Base-by-base conservation (phyloP, 768 basidiomycete genomes). In the Mycena haematopus region DNA sequence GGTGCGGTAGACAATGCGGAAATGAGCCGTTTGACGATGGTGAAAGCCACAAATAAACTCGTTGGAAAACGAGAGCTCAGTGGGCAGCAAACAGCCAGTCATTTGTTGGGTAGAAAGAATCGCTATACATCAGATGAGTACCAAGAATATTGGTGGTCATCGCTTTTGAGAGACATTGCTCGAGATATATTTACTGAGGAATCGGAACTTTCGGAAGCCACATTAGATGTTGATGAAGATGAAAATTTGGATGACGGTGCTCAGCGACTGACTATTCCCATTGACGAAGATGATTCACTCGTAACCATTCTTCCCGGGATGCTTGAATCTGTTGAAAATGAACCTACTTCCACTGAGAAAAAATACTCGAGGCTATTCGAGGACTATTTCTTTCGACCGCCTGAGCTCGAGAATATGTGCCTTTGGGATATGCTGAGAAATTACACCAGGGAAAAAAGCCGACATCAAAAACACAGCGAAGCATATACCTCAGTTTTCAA, bases 151-250 rank as follows among this genome's bases (percentile, higher is more conserved):
- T 64, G 50, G 42, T 59, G 38, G 38, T 40, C 38, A 47, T 52
- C 29, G 52, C 56, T n/a, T n/a, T n/a, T n/a, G n/a, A n/a, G n/a
- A n/a, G n/a, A n/a, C n/a, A n/a, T n/a, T n/a, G n/a, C n/a, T 4
- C 51, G 56, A 6, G 56, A 57, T 2, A 50, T 74, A 2, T 65
- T 76, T 21, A 71, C 75, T 31, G 25, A 10, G 7, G 54, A 55
- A n/a, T 19, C 42, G n/a, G 42, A 21, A 44, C 5, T n/a, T n/a
- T n/a, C n/a, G n/a, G n/a, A n/a, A n/a, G n/a, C 42, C 14, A 44
- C 19, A 44, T 14, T 6, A 44, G 42, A n/a, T 14, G 15, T 21
- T 33, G 33, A 33, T 44, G 42, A 44, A 21, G 6, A 44, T 44
- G 42, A 19, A 44, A 21, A 6, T 6, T 19, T 44, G n/a, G 42